Base-by-base conservation (phyloP, 345 rosid genomes). In the Anacardium occidentale region DNA sequence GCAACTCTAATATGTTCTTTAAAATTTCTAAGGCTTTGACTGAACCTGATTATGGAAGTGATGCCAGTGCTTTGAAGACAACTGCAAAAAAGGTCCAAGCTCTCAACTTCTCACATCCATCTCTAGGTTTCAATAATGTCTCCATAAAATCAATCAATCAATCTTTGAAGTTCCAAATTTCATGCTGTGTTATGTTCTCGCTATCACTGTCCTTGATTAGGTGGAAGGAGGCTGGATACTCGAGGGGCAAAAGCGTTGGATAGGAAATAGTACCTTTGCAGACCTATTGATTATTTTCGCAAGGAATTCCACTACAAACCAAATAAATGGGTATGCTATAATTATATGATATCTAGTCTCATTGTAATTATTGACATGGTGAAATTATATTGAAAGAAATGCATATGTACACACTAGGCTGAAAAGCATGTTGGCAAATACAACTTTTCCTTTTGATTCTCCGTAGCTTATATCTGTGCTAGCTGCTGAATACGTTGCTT, bases 231-330 rank as follows among this genome's bases (percentile, higher is more conserved):
- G 99, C 70, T 92, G 99, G 98, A 72, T 81, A 73, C 85, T 95
- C 7, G 85, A 91, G 64, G 99, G 99, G 58, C 91, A 92, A 78
- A 95, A 95, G 77, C 97, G 98, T 73, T 95, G 99, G 98, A 95
- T 95, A 48, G 98, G 99, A 80, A 94, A 95, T 79, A 87, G 97
- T 80, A 92, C 99, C 29, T 95, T 95, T 79, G 96, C 99, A 3
- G 99, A 92, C 81, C n/a, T 95, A 64, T 78, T 92, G 80, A 61
- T 92, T 81, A 82, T 91, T 76, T 88, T 95, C 79, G 97, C 97
- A 21, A 80, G 98, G 80, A 92, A 89, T 85, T 74, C 84, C 2
- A 58, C 88, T 78, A 86, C 96, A 8, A 88, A 92, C 82, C 97
- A 91, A 83, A 87, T 92, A 77, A 95, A 92, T 58, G 97, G 99